Percentiles rank a stretch among this genome's conserved stretches.
phyloP scores from a whole-genome alignment of 371 early-diverging fungal genomes.

The Actinomortierella wolfii region DNA sequence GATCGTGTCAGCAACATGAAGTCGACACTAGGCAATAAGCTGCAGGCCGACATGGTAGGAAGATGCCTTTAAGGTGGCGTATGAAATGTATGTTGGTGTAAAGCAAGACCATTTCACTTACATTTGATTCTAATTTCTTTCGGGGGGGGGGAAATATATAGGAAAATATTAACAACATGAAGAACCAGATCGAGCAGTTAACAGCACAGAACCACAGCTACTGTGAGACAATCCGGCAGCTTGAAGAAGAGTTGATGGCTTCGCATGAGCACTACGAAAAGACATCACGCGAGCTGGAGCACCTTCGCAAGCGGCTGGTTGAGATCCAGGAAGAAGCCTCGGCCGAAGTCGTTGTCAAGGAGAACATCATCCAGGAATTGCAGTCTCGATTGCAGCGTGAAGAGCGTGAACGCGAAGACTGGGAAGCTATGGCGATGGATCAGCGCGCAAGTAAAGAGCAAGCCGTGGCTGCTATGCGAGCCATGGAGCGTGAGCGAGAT shows the following conservation, averaged over 20 bases:
- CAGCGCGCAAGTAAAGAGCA: constrained; percentile 60
- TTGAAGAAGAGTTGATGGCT: constrained; percentile 47
- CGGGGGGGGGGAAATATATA: too few relatives aligned
- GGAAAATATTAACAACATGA: constrained; percentile 45
- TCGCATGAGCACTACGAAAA: constrained; percentile 49
- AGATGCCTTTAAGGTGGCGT: background rate
- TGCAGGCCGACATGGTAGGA: constrained; percentile 58
- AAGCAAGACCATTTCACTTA: background rate
- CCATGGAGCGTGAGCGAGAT: constrained; percentile 66
- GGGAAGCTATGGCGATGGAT: constrained; percentile 64
- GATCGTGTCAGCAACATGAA: constrained; percentile 58
- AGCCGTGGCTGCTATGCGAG: constrained; percentile 57
- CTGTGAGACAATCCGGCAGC: constrained; percentile 35
- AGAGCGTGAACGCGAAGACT: constrained; percentile 67
- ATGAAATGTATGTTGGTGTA: background rate
- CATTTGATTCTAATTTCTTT: too few relatives aligned
- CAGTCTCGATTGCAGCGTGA: constrained; percentile 55
- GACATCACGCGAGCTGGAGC: constrained; percentile 47
- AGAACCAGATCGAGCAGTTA: constrained; percentile 43
- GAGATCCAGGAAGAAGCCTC: constrained; percentile 60
- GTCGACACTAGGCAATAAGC: constrained; percentile 53
- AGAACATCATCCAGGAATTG: constrained; percentile 50
- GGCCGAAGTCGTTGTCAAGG: constrained; percentile 52
- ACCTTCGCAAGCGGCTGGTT: constrained; percentile 50
- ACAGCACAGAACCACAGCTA: constrained; percentile 47